Evolutionary conservation across 148 eudicot genomes (phyloP), one percentile per base, ranked within the genome.

Genomic region (Nepenthes gracilis): DNA sequence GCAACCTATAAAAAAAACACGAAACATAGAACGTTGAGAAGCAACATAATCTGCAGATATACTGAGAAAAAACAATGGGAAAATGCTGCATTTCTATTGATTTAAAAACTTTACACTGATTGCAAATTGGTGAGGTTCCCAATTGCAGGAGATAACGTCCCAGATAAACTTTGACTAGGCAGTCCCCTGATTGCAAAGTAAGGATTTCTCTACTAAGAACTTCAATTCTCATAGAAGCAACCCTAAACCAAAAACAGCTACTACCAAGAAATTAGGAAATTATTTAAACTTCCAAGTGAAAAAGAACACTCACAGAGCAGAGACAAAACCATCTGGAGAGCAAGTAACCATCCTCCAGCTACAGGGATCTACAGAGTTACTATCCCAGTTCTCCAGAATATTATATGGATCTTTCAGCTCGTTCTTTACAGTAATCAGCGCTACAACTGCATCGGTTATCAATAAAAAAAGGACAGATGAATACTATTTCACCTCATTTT

Each of bases 271-370:
- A 40, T 40, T 23, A 8, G 0, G 8, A 8, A 40, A 40, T 40
- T 40, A 8, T 40, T 40, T 8, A 40, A 8, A 40, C 4, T 8
- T 40, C 6, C 4, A 3, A 40, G 45, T 40, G 8, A 40, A 40
- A 8, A 40, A 40, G 13, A 35, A 23, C 37, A 78, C 97, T 81
- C 74, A 91, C 97, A 91, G 62, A 61, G 82, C 73, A 70, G 92
- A 83, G 40, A 91, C 97, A 73, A 51, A 76, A 48, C 93, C 86
- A 71, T 87, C 92, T 11, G 62, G 10, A 40, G 78, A 40, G 67
- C 97, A 91, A 58, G 87, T 87, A 50, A 91, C 74, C 97, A 91
- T 91, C 71, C 92, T 82, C 97, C 97, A 91, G 59, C 92, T 78
- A 74, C 97, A 91, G 67, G 97, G 97, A 81, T 91, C 97, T n/a